Conservation (phyloP, 2,329 filamentous ascomycete genomes). For the Fusarium coicis region DNA sequence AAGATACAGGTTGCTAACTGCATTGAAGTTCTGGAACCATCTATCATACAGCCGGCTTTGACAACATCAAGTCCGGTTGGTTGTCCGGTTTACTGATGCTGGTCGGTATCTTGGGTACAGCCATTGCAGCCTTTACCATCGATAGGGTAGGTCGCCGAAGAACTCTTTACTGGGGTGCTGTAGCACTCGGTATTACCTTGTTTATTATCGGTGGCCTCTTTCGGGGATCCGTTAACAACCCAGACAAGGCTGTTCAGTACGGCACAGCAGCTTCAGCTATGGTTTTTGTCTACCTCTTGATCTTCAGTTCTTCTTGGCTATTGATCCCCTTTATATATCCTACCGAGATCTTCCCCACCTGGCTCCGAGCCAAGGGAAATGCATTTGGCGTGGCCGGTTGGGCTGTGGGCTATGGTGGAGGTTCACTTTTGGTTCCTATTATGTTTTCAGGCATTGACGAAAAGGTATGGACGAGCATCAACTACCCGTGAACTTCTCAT, state of each 20-base stretch:
- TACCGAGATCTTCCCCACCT: constrained; percentile 47
- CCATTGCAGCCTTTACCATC: constrained; percentile 58
- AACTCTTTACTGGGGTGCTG: constrained; percentile 50
- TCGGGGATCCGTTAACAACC: constrained; percentile 28
- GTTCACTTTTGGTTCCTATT: constrained; percentile 4
- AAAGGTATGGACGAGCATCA: not conserved
- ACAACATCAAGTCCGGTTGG: constrained; percentile 35
- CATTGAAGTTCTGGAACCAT: constrained; percentile 2
- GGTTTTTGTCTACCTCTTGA: constrained; percentile 46
- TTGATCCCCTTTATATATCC: constrained; percentile 47
- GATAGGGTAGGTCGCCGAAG: constrained; percentile 51
- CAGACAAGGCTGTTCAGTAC: constrained; percentile 35
- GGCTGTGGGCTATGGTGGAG: constrained; percentile 31
- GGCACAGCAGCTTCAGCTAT: constrained; percentile 47
- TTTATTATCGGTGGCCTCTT: constrained; percentile 45
- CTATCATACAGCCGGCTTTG: constrained; percentile 8
- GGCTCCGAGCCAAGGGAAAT: constrained; percentile 44
- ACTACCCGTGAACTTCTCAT: not conserved
- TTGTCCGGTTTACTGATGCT: constrained; percentile 61
- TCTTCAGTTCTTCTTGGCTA: constrained; percentile 47
- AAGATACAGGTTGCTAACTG: not conserved
- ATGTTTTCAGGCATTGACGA: constrained; percentile 14
- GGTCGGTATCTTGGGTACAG: constrained; percentile 61
- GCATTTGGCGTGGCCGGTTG: constrained; percentile 44
- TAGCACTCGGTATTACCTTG: constrained; percentile 44